Percentiles rank a stretch among this genome's conserved stretches.
These are phyloP conservation scores for Lycium ferocissimum DNA, from an alignment of 257 asterid genomes.

Conservation along the genomic window DNA sequence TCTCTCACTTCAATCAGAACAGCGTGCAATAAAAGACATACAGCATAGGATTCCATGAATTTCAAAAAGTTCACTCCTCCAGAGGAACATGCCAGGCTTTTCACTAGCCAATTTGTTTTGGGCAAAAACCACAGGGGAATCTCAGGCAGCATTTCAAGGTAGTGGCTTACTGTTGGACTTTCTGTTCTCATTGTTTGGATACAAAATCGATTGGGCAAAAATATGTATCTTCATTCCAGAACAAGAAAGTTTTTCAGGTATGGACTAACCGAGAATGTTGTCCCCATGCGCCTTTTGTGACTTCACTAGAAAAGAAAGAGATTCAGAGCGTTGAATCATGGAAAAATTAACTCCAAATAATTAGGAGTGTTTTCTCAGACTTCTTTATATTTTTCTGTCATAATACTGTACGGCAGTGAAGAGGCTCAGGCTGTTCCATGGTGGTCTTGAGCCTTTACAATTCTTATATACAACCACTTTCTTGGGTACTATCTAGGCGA, in stretches of 20 bases:
- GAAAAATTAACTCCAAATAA: not conserved
- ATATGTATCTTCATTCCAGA: constrained; percentile 2
- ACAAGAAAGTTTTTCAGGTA: not conserved
- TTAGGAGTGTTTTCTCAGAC: not conserved
- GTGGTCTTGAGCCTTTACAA: not conserved
- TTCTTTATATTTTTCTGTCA: not conserved
- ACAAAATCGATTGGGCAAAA: not conserved
- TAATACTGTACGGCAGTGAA: not conserved
- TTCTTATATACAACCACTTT: not conserved
- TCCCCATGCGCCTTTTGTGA: not conserved
- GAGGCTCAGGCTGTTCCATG: not conserved
- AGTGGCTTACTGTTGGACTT: not conserved
- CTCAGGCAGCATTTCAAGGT: constrained; percentile 4
- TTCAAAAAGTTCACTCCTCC: not conserved
- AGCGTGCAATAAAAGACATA: not conserved
- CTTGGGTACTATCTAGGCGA: not conserved
- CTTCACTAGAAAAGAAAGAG: not conserved
- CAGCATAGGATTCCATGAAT: not conserved
- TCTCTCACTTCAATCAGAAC: not conserved
- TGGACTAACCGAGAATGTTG: not conserved
- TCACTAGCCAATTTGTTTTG: not conserved
- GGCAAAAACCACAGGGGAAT: not conserved
- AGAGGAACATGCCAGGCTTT: not conserved
- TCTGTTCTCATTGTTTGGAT: not conserved
- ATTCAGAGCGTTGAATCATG: not conserved